These are phyloP conservation scores for Monascus ruber DNA, from an alignment of 2,329 filamentous ascomycete genomes.

Conservation along the genomic window DNA sequence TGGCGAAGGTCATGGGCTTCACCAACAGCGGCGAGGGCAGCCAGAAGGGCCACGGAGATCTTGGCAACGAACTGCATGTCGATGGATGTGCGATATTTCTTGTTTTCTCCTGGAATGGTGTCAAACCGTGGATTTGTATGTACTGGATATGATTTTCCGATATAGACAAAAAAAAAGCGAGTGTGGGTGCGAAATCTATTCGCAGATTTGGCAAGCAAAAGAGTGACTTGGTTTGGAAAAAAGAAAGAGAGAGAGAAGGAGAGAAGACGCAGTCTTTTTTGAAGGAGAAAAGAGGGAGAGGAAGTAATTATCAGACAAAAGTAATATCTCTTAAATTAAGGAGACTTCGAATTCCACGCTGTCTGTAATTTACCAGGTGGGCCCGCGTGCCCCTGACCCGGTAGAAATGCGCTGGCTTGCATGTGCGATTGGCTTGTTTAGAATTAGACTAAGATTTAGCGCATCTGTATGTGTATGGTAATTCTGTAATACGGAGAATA, in stretches of 20 bases:
- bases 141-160: conserved; percentile 1
- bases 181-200: conserved; percentile 25
- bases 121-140: not conserved
- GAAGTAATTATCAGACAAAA: conserved; percentile 1
- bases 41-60: conserved; percentile 23
- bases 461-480: too few relatives aligned
- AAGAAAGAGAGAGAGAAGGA: conserved; percentile 5
- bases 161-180: conserved; percentile 1
- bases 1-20: conserved; percentile 21
- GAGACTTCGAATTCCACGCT: too few relatives aligned
- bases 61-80: conserved; percentile 29
- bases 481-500: too few relatives aligned
- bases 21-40: conserved; percentile 22
- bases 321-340: too few relatives aligned
- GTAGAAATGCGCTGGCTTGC: too few relatives aligned
- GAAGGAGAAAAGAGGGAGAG: conserved; percentile 7
- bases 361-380: too few relatives aligned
- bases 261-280: not conserved
- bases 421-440: too few relatives aligned
- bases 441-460: too few relatives aligned
- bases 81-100: conserved; percentile 2
- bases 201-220: conserved; percentile 10
- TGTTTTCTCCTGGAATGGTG: not conserved
- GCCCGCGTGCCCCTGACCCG: too few relatives aligned
- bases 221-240: conserved; percentile 6